A percentile compares a stretch with the other conserved stretches of the same genome.
Conservation (phyloP, 352 stramenopile species). For the Plasmopara muralis region DNA sequence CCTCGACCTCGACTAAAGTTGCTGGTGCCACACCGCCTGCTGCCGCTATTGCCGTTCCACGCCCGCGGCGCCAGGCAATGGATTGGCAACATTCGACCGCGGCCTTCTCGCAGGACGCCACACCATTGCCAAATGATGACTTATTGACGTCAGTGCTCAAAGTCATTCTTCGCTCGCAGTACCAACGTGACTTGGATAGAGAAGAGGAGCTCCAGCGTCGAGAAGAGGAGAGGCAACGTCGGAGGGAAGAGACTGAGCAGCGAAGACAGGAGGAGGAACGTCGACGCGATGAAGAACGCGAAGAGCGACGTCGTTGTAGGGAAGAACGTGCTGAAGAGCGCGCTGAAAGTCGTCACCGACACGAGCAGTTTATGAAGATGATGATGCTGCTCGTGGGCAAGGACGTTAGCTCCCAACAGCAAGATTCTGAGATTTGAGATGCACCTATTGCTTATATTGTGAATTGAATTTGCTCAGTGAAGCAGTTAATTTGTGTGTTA, state of each 20-base stretch:
- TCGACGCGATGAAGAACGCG: conserved; percentile 31
- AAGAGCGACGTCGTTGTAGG: conserved; percentile 22
- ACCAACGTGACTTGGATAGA: conserved; percentile 31
- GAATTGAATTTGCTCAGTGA: too few relatives aligned
- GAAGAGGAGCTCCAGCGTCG: conserved; percentile 24
- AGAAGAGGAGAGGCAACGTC: conserved; percentile 25
- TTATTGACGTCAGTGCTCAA: conserved; percentile 31
- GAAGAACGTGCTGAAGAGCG: conserved; percentile 29
- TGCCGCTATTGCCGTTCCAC: conserved; percentile 1
- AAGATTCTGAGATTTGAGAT: conserved; percentile 17
- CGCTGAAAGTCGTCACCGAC: conserved; percentile 26
- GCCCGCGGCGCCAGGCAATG: conserved; percentile 4
- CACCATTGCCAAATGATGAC: conserved; percentile 20
- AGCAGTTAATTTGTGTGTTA: neutral
- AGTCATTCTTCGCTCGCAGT: conserved; percentile 29
- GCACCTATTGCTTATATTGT: too few relatives aligned
- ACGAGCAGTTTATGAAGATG: conserved; percentile 40
- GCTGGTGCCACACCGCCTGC: neutral
- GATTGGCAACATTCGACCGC: conserved; percentile 22
- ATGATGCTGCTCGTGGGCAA: conserved; percentile 31
- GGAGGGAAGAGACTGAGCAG: conserved; percentile 23
- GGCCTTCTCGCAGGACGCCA: conserved; percentile 15
- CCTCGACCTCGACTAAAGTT: conserved; percentile 3
- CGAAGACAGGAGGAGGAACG: conserved; percentile 27
- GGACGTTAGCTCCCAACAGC: conserved; percentile 10